phyloP scores from a whole-genome alignment of 352 stramenopile species.

The Phytophthora megakarya region DNA sequence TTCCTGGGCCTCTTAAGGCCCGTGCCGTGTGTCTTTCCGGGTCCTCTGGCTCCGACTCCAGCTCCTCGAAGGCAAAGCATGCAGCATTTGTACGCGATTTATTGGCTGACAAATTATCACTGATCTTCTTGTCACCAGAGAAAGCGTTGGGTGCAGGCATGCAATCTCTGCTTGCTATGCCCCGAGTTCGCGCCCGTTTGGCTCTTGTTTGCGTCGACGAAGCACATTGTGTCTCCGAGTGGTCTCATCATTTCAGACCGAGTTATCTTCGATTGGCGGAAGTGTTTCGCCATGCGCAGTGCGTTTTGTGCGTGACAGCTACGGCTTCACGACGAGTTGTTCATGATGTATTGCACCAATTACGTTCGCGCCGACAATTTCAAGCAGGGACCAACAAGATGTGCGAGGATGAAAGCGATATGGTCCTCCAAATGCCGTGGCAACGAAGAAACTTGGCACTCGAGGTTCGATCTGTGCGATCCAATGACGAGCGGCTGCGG shows the following conservation, averaged over 20 bases:
- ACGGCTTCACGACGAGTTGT: slow-evolving; percentile 88
- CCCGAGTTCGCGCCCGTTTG: slow-evolving; percentile 47
- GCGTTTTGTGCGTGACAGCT: slow-evolving; percentile 92
- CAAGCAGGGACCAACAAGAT: background rate
- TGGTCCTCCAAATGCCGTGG: slow-evolving; percentile 80
- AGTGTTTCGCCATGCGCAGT: slow-evolving; percentile 64
- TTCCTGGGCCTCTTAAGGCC: slow-evolving; percentile 68
- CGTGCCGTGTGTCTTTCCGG: slow-evolving; percentile 65
- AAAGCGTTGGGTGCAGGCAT: slow-evolving; percentile 85
- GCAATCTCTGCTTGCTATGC: slow-evolving; percentile 57
- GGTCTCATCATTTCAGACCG: slow-evolving; percentile 95
- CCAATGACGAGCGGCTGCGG: slow-evolving; percentile 62
- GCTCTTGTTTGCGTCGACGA: slow-evolving; percentile 94
- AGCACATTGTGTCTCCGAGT: slow-evolving; percentile 95
- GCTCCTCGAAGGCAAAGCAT: slow-evolving; percentile 63
- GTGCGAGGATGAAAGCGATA: slow-evolving; percentile 37
- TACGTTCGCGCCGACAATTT: slow-evolving; percentile 39
- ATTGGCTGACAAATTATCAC: slow-evolving; percentile 60
- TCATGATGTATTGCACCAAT: slow-evolving; percentile 64
- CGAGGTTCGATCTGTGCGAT: slow-evolving; percentile 52
- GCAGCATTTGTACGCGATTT: slow-evolving; percentile 71
- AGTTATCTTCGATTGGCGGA: slow-evolving; percentile 69
- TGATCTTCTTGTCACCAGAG: slow-evolving; percentile 94
- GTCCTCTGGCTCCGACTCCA: slow-evolving; percentile 27
- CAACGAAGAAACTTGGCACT: slow-evolving; percentile 70